These are phyloP conservation scores for Stygiomarasmius scandens DNA, from an alignment of 1,284 basidiomycete genomes.

Conservation along the genomic window DNA sequence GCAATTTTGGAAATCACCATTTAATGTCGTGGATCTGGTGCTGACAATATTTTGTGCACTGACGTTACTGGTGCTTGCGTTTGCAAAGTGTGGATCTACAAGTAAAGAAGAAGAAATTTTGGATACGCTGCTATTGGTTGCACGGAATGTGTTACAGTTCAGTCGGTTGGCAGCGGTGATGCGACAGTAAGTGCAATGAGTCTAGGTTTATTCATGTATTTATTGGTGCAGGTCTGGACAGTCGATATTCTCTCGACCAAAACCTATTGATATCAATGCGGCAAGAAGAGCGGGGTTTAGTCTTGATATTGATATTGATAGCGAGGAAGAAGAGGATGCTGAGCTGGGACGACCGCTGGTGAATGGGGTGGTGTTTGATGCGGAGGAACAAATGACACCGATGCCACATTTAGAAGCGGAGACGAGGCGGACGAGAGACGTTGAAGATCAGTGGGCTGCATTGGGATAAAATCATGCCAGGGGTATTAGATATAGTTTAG, in stretches of 20 bases:
- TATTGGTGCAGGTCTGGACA: constrained; percentile 76
- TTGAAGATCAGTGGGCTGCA: constrained; percentile 74
- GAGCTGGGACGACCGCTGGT: constrained; percentile 61
- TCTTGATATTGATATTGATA: constrained; percentile 74
- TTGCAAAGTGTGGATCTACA: constrained; percentile 75
- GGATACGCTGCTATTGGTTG: constrained; percentile 87
- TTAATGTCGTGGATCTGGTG: constrained; percentile 86
- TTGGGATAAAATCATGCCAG: constrained; percentile 60
- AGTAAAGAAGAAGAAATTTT: constrained; percentile 89
- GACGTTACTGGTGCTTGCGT: constrained; percentile 84
- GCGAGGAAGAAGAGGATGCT: constrained; percentile 58
- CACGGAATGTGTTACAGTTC: constrained; percentile 90
- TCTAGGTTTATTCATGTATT: not conserved
- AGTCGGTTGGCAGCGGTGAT: constrained; percentile 86
- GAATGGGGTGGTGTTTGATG: constrained; percentile 61
- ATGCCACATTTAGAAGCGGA: constrained; percentile 60
- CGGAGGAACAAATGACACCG: constrained; percentile 44
- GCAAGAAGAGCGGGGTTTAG: constrained; percentile 67
- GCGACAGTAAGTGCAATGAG: constrained; percentile 68
- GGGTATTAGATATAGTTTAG: too few relatives aligned
- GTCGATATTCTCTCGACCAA: constrained; percentile 89
- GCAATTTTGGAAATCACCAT: constrained; percentile 96
- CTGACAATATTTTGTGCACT: constrained; percentile 86
- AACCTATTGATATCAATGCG: constrained; percentile 86
- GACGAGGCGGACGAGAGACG: constrained; percentile 58